Evolutionary conservation across 371 early-diverging fungal species (phyloP), one percentile per base, ranked within the genome.

Genomic region (Mortierella sp.): DNA sequence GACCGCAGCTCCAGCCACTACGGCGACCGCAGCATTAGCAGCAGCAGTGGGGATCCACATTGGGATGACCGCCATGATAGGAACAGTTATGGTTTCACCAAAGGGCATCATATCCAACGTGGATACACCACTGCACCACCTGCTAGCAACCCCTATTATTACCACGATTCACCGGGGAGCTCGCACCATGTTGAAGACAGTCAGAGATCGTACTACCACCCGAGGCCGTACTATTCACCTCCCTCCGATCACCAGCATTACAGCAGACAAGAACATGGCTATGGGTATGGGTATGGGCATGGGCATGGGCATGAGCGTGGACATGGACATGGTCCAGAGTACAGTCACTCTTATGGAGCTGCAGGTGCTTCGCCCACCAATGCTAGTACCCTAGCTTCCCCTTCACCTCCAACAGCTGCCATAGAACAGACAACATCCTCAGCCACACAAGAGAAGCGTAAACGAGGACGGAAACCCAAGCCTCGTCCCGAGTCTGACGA

Each of bases 391-490:
- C 13, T 23, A 43, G 30, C 19, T 19, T 7, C 57, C 8, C 46
- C 46, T 4, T 19, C 57, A 19, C 38, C 16, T 0, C 54, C 34
- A 34, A 34, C 23, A 19, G 19, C 42, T 28, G 18, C 12, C 23
- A 23, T 47, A 7, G 51, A 50, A 16, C 28, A 14, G 51, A 27
- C 26, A 16, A 28, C 13, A 49, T 41, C 38, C 26, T 38, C 56
- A 30, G 31, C 28, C 7, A n/a, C 47, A 5, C 42, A 58, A 18
- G 60, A 53, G n/a, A 66, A 62, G 38, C 31, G 48, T 8, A 67
- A 73, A 53, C 24, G 49, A 28, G 73, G 64, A 14, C 46, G 73
- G 39, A 73, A 73, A 38, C 58, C 73, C 14, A 73, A 73, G 39
- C 24, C 56, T 10, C 61, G 54, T 21, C 26, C 72, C 2, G 72